Base-by-base conservation (phyloP, 176 grass and related monocot species). In the Secale cereale region DNA sequence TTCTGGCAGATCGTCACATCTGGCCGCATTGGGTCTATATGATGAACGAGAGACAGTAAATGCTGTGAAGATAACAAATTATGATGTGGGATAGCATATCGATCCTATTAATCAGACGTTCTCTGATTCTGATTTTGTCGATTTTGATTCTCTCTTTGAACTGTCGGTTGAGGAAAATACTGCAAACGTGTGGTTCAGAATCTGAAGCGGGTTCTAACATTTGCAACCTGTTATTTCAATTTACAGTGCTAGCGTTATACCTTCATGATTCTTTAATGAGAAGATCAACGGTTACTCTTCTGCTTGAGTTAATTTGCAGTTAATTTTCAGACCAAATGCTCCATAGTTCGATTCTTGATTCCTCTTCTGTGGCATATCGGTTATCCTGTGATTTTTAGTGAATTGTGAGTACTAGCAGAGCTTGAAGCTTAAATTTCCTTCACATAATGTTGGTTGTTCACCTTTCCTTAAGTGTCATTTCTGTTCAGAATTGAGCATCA, bases 1-100 rank as follows among this genome's bases (percentile, higher is more conserved):
- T 73, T 90, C 11, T 82, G 73, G 7, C 30, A 79, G 66, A 65
- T 6, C 79, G 27, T 66, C 84, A 31, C 52, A 36, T 83, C 72
- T 83, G 41, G 10, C 8, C 32, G 10, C 25, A 66, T 46, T 64
- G 63, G 41, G 56, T 82, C 25, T 26, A 32, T 26, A 7, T 70
- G 43, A 76, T 68, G 69, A 80, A 65, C 6, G 6, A 40, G 32
- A 65, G 46, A 30, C 74, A 61, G 29, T 20, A 22, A 26, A 62
- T 70, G 20, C 12, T 27, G 20, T 36, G 69, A 76, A 59, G 31
- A 35, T 17, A 27, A 54, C 29, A 73, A n/a, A 30, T 66, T 77
- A 78, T 22, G 9, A 71, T 78, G 3, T 23, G 3, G 26, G 22
- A 59, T 86, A 54, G 25, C 25, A 56, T 29, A 79, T 64, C 39